phyloP scores from a whole-genome alignment of 441 rosid species.

The Jatropha podagrica region DNA sequence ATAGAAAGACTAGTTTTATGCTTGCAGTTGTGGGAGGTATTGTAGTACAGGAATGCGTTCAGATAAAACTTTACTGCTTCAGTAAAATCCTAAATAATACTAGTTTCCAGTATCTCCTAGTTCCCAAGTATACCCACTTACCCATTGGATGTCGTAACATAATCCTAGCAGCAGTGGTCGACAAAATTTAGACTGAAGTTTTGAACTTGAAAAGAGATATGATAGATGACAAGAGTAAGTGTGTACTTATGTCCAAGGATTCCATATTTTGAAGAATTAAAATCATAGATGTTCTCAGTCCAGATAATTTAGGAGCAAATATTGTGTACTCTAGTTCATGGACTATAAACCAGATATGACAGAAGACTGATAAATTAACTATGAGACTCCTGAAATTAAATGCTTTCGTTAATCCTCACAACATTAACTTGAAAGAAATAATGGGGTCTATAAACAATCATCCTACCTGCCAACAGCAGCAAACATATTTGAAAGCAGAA shows the following conservation, averaged over 20 bases:
- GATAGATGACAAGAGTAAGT: neutral
- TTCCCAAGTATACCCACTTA: neutral
- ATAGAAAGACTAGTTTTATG: neutral
- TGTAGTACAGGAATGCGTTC: neutral
- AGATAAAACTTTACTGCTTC: neutral
- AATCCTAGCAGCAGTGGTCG: neutral
- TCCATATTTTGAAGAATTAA: neutral
- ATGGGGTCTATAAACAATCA: neutral
- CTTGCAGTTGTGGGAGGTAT: neutral
- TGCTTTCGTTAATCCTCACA: too few relatives aligned
- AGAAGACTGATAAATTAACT: neutral
- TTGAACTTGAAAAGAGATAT: neutral
- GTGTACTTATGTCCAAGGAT: neutral
- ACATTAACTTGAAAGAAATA: neutral
- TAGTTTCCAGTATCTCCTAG: neutral
- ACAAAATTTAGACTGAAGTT: neutral
- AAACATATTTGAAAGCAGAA: slow-evolving; percentile 76
- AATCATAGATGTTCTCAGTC: neutral
- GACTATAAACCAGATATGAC: neutral
- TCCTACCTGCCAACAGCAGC: slow-evolving; percentile 74
- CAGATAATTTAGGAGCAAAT: neutral
- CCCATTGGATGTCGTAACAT: neutral
- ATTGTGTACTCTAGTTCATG: neutral
- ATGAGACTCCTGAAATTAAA: neutral
- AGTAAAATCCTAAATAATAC: neutral